Conservation (phyloP, 305 asterid genomes). For the Petunia hybrid region DNA sequence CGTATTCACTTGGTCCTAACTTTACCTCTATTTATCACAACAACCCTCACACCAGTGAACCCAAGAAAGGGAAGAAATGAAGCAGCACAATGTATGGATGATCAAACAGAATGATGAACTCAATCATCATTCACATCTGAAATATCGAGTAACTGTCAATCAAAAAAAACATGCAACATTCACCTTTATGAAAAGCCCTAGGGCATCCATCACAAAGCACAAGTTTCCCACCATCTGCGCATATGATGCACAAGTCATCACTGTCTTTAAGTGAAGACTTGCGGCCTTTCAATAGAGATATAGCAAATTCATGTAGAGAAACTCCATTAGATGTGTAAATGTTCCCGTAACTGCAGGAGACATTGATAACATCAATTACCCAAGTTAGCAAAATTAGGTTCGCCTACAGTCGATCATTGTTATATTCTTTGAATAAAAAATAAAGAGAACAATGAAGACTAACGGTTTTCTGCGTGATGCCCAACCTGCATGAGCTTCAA, state of each 20-base stretch:
- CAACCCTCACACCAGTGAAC: slow-evolving; percentile 2
- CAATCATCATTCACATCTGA: slow-evolving; percentile 25
- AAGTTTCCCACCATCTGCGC: slow-evolving; percentile 98
- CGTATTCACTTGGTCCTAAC: slow-evolving; percentile 18
- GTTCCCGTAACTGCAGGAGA: slow-evolving; percentile 81
- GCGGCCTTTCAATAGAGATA: slow-evolving; percentile 85
- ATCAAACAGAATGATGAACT: slow-evolving; percentile 15
- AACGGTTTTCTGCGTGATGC: slow-evolving; percentile 98
- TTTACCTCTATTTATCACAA: background rate
- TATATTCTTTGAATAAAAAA: slow-evolving; percentile 31
- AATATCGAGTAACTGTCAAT: slow-evolving; percentile 2
- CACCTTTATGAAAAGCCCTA: slow-evolving; percentile 98
- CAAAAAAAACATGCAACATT: slow-evolving; percentile 30
- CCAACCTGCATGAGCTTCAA: slow-evolving; percentile 99
- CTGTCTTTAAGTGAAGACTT: slow-evolving; percentile 69
- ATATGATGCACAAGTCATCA: slow-evolving; percentile 94
- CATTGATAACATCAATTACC: slow-evolving; percentile 36
- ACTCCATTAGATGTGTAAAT: slow-evolving; percentile 97
- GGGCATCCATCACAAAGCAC: slow-evolving; percentile 99
- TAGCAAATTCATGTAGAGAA: slow-evolving; percentile 90
- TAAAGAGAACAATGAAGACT: slow-evolving; percentile 46
- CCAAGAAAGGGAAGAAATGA: slow-evolving; percentile 14
- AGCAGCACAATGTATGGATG: background rate
- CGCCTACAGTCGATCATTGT: slow-evolving; percentile 17
- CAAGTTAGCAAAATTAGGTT: slow-evolving; percentile 22